Base-by-base conservation (phyloP, 2,329 filamentous ascomycete species). In the Penicillium psychrosexuale region DNA sequence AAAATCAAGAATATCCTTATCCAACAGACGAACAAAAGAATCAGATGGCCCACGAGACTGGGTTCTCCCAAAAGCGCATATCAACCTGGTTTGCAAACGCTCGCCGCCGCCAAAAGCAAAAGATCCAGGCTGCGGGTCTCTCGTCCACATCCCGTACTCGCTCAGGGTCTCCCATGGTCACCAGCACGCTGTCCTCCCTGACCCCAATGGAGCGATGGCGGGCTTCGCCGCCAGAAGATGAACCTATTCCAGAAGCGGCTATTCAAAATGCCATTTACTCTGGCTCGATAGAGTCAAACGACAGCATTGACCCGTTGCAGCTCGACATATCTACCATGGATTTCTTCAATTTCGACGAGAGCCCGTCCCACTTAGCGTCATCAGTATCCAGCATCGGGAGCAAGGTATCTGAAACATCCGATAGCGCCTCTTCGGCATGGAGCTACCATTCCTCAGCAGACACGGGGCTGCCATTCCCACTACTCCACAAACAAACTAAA, bases 1-100 rank as follows among this genome's bases (percentile, higher is more conserved):
- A 66, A 19, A 74, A 82, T 49, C 67, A 77, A 9, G 75, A 79
- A 37, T 70, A 75, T 39, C 79, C 79, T 2, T 81, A 82, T 57
- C 79, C 79, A 2, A 74, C 72, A 1, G 77, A 80, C 27, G 72
- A 77, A 8, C 75, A 81, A 47, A 80, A 80, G 49, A 47, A 62
- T 0, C 55, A 61, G 3, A 69, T 82, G 0, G 67, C 72, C 11
- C 60, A 65, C 4, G 69, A 79, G 55, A 79, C 78, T 0, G 78
- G 78, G 0, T 70, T 81, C 15, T 79, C 73, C 19, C 69, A 68
- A 47, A 76, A 71, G 1, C 76, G 79, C 33, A 73, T 81, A 3
- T 67, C 75, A 22, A 79, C 78, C 48, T 82, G 79, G 78, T 81
- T 82, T 59, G 74, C 78, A 22, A 82, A 82, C 58, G 78, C 78